These are phyloP conservation scores for Jaminaea rosea DNA, from an alignment of 1,284 basidiomycete species.

Conservation along the genomic window DNA sequence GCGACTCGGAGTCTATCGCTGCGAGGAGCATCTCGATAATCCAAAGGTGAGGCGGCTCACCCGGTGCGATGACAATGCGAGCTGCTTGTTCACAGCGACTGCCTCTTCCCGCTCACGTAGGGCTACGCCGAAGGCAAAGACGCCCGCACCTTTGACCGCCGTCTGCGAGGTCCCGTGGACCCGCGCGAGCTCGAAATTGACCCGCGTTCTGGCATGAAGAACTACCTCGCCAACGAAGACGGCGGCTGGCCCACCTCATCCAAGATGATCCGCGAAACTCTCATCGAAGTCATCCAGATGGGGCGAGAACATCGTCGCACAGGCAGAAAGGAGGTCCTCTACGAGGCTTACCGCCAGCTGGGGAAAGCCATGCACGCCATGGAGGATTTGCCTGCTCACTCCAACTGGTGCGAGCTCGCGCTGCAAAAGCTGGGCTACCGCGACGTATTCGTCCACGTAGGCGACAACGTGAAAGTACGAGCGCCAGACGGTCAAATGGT, in stretches of 20 bases:
- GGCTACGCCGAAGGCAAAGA: conserved; percentile 65
- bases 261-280: conserved; percentile 65
- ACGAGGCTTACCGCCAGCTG: conserved; percentile 55
- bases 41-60: too few relatives aligned
- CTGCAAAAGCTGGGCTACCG: conserved; percentile 65
- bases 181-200: conserved; percentile 79
- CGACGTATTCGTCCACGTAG: conserved; percentile 81
- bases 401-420: conserved; percentile 50
- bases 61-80: too few relatives aligned
- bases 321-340: conserved; percentile 57
- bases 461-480: conserved; percentile 65
- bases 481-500: conserved; percentile 68
- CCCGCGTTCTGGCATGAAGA: conserved; percentile 82
- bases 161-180: conserved; percentile 66
- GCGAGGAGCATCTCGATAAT: conserved; percentile 30
- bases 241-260: conserved; percentile 75
- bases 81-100: too few relatives aligned
- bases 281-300: conserved; percentile 61
- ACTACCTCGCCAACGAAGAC: conserved; percentile 79
- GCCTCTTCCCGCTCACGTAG: too few relatives aligned
- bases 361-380: conserved; percentile 60
- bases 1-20: conserved; percentile 57
- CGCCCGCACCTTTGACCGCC: conserved; percentile 63
- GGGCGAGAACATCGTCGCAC: conserved; percentile 56
- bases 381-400: conserved; percentile 81